Conservation (phyloP, 1,284 basidiomycete genomes). For the Cutaneotrichosporon mucoides region DNA sequence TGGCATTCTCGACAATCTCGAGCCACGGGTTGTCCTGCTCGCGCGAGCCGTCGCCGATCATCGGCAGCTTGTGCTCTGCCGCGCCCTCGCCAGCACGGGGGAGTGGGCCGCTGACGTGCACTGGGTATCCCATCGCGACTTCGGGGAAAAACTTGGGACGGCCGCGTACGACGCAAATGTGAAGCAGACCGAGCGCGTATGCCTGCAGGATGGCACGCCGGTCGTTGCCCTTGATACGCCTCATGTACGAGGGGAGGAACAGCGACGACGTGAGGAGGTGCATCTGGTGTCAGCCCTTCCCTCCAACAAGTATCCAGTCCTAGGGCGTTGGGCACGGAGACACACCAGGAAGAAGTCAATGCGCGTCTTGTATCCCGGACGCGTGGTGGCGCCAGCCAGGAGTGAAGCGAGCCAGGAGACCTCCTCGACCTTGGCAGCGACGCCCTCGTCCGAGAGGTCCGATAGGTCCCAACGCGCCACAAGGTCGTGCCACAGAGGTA, state of each 20-base stretch:
- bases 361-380: conserved; percentile 54
- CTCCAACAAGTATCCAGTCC: no score
- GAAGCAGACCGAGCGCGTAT: conserved; percentile 53
- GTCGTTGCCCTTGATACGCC: conserved; percentile 26
- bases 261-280: conserved; percentile 62
- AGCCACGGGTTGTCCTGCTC: conserved; percentile 59
- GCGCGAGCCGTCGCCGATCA: conserved; percentile 21
- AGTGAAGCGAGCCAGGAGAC: conserved; percentile 56
- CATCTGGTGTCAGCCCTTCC: conserved; percentile 49
- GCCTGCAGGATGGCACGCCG: conserved; percentile 56
- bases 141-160: conserved; percentile 56
- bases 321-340: neutral
- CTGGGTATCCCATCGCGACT: conserved; percentile 58
- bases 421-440: conserved; percentile 56
- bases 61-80: conserved; percentile 9
- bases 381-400: conserved; percentile 56
- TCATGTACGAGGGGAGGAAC: conserved; percentile 57
- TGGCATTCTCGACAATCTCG: conserved; percentile 54
- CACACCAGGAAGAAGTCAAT: conserved; percentile 62
- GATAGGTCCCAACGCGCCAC: conserved; percentile 54
- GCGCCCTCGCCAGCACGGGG: conserved; percentile 5
- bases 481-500: conserved; percentile 54
- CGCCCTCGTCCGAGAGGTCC: conserved; percentile 44
- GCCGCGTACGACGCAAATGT: conserved; percentile 56
- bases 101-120: conserved; percentile 50